Evolutionary conservation across 2,329 filamentous ascomycete species (phyloP), one percentile per base, ranked within the genome.

Genomic region (Phialophora expanda): DNA sequence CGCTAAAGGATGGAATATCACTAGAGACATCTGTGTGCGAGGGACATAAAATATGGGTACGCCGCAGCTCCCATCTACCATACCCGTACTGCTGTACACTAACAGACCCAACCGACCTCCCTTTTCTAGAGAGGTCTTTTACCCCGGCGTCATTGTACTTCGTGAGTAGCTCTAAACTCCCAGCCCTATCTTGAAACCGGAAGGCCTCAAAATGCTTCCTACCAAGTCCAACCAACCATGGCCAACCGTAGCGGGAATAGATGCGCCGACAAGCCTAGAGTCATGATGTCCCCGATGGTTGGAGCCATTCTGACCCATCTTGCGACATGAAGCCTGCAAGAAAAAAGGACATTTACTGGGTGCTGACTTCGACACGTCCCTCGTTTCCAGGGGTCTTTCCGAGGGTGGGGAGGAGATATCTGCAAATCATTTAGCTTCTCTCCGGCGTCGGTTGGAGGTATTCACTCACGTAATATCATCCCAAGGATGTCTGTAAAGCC

Each of bases 401-500:
- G 69, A 96, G 84, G 81, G 86, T 91, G 76, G 93, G 93, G 74
- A 97, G 89, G 74, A 97, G 87, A 22, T 50, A 30, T 6, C 38
- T 44, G 38, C 38, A 44, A 17, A n/a, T n/a, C 38, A n/a, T 5
- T 44, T n/a, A 44, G 38, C 38, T 12, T 22, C 9, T n/a, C 50
- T 30, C 48, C 24, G 48, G 9, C 22, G 48, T 6, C 24, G 3
- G 22, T 1, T 0, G 12, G 9, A 51, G 48, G 9, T 26, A 9
- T 12, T 12, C 4, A 50, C 56, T 59, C 46, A 59, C 56, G 83
- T 97, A 96, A 97, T 97, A 80, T 97, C 93, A 79, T 97, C 95
- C 95, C 95, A 98, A 78, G 95, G 95, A 88, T 97, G 93, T 80
- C 95, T 91, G 91, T 99, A 99, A 72, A 99, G 89, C 80, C 95